These are phyloP conservation scores for Acrodontium crateriforme DNA, from an alignment of 2,329 filamentous ascomycete genomes.

Conservation along the genomic window DNA sequence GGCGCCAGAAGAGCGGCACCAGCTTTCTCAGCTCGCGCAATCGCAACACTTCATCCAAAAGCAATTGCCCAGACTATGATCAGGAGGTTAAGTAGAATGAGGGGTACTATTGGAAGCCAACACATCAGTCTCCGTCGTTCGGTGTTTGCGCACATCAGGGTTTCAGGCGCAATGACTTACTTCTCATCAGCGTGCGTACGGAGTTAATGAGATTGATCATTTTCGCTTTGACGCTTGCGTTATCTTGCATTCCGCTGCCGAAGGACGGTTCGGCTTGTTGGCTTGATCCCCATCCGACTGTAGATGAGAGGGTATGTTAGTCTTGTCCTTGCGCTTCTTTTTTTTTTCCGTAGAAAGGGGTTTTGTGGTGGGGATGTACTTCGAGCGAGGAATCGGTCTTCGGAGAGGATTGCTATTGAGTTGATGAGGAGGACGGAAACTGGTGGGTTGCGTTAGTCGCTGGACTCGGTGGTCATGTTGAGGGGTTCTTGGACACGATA, in stretches of 20 bases:
- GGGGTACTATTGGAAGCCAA: conserved; percentile 47
- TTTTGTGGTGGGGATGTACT: conserved; percentile 36
- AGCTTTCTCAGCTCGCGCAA: no score
- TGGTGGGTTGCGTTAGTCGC: conserved; percentile 27
- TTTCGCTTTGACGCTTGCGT: conserved; percentile 71
- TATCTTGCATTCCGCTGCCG: conserved; percentile 56
- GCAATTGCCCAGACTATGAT: conserved; percentile 52
- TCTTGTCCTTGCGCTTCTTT: no score
- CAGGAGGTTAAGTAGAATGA: conserved; percentile 70
- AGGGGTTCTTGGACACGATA: no score
- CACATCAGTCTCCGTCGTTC: conserved; percentile 2
- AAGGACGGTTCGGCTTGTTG: conserved; percentile 59
- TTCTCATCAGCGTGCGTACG: conserved; percentile 82
- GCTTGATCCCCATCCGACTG: conserved; percentile 65
- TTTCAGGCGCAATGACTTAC: conserved; percentile 40
- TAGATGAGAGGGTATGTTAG: neutral
- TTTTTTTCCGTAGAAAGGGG: no score
- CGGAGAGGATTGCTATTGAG: conserved; percentile 81
- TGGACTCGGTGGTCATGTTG: conserved; percentile 7
- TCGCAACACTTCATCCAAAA: conserved; percentile 20
- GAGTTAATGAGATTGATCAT: conserved; percentile 81
- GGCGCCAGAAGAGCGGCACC: no score
- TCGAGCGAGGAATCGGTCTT: conserved; percentile 83
- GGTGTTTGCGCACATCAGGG: neutral
- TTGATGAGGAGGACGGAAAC: conserved; percentile 82